Evolutionary conservation across 192 early-diverging fungal genomes (phyloP).

Genomic region (Coemansia sp.): DNA sequence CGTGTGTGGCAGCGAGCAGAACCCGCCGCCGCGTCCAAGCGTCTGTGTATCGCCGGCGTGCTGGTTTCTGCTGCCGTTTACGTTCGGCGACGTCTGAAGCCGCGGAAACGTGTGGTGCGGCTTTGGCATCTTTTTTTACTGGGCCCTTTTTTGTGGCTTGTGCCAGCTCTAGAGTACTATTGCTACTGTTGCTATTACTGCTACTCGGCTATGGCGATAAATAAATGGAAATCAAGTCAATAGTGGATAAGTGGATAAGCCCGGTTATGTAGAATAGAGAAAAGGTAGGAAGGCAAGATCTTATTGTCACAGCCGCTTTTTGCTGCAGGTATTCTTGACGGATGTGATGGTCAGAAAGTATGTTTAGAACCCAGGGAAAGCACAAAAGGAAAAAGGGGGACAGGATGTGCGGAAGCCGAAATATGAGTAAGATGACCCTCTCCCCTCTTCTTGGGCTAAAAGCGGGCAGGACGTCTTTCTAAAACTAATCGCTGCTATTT

Average conservation of each 20-base stretch:
- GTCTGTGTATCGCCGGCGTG: conserved; percentile 14
- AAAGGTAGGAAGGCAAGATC: not conserved
- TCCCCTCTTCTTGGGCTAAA: not conserved
- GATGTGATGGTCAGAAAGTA: not conserved
- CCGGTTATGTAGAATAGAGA: not conserved
- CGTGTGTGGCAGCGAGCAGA: conserved; percentile 37
- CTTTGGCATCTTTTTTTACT: conserved; percentile 22
- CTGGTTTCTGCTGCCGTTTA: not conserved
- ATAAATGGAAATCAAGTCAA: too few species aligned
- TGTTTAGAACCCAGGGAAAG: not conserved
- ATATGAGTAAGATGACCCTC: not conserved
- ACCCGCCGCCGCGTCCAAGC: conserved; percentile 14
- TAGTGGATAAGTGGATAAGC: conserved; percentile 3
- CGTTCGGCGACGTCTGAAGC: conserved; percentile 36
- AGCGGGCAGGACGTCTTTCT: not conserved
- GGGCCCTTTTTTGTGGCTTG: too few species aligned
- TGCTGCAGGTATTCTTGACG: not conserved
- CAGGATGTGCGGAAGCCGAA: conserved; percentile 6
- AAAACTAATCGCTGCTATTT: not conserved
- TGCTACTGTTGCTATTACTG: too few species aligned
- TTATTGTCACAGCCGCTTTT: not conserved
- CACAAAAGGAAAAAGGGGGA: not conserved
- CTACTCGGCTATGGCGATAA: not conserved
- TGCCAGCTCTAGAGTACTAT: too few species aligned
- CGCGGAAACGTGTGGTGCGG: conserved; percentile 28